These are phyloP conservation scores for Secale cereale DNA, from an alignment of 176 grass and related monocot species.

Conservation along the genomic window DNA sequence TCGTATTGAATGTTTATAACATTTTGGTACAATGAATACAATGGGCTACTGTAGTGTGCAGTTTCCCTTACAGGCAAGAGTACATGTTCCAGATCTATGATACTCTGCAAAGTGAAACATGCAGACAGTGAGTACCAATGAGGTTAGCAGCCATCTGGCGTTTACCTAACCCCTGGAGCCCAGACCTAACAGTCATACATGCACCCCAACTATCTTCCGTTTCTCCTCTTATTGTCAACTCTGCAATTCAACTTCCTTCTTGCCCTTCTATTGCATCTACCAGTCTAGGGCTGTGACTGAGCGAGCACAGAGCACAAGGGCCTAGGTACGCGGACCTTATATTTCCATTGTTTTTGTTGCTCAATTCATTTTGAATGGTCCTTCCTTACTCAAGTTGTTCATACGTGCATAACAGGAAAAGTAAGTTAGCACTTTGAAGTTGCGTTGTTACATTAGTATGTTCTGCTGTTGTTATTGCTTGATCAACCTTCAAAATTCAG, in stretches of 20 bases:
- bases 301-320: conserved; percentile 14
- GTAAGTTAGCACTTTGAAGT: background rate
- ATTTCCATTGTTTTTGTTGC: background rate
- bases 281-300: background rate
- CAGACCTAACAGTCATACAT: conserved; percentile 46
- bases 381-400: conserved; percentile 7
- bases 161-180: background rate
- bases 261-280: conserved; percentile 21
- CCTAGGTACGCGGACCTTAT: background rate
- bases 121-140: conserved; percentile 4
- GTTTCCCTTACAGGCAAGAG: background rate
- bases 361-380: background rate
- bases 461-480: background rate
- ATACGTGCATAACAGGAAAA: background rate
- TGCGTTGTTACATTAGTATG: background rate
- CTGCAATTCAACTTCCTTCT: conserved; percentile 15
- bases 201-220: conserved; percentile 18
- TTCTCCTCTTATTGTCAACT: conserved; percentile 21
- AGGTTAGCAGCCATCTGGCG: conserved; percentile 15
- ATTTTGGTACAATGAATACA: background rate
- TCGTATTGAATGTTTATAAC: background rate
- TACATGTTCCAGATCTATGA: background rate
- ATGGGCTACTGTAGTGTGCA: background rate
- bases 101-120: conserved; percentile 4
- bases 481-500: background rate